phyloP scores from a whole-genome alignment of 2,329 filamentous ascomycete genomes.

The Xylariaceae sp. region DNA sequence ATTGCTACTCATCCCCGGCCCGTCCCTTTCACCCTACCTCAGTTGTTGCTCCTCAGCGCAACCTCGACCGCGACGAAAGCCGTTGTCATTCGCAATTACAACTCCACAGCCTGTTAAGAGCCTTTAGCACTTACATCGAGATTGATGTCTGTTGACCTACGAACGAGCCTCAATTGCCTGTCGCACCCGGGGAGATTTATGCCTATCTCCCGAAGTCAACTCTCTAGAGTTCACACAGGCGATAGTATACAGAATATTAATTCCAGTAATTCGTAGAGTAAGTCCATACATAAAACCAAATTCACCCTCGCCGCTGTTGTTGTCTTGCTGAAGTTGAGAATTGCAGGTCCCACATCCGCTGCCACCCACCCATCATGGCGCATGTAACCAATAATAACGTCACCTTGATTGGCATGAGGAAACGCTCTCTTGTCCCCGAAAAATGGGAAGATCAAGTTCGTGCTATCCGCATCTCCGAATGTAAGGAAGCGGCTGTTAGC shows the following conservation, averaged over 20 bases:
- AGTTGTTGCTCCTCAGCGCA: neutral
- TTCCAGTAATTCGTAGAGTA: constrained; percentile 35
- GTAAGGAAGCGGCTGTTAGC: constrained; percentile 66
- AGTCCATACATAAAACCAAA: constrained; percentile 16
- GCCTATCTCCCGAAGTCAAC: constrained; percentile 54
- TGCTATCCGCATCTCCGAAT: constrained; percentile 62
- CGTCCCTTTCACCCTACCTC: constrained; percentile 5
- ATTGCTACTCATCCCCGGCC: constrained; percentile 10
- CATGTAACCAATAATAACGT: constrained; percentile 32
- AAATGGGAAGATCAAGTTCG: constrained; percentile 59
- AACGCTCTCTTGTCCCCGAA: constrained; percentile 50
- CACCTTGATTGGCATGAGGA: constrained; percentile 29
- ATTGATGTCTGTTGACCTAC: constrained; percentile 61
- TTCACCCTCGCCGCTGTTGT: neutral
- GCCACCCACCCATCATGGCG: constrained; percentile 42
- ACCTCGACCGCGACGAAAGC: neutral
- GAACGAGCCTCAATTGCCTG: constrained; percentile 54
- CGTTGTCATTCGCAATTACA: neutral
- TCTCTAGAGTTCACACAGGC: constrained; percentile 54
- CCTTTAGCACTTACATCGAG: constrained; percentile 35
- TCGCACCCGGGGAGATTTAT: constrained; percentile 57
- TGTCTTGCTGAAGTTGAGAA: neutral
- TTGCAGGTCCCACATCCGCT: constrained; percentile 1
- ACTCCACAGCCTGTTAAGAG: constrained; percentile 13
- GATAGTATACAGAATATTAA: constrained; percentile 55